A percentile compares a stretch with the other conserved stretches of the same genome.
Evolutionary conservation across 176 grass and related monocot genomes (phyloP).

Genomic region (Panicum miliaceum): DNA sequence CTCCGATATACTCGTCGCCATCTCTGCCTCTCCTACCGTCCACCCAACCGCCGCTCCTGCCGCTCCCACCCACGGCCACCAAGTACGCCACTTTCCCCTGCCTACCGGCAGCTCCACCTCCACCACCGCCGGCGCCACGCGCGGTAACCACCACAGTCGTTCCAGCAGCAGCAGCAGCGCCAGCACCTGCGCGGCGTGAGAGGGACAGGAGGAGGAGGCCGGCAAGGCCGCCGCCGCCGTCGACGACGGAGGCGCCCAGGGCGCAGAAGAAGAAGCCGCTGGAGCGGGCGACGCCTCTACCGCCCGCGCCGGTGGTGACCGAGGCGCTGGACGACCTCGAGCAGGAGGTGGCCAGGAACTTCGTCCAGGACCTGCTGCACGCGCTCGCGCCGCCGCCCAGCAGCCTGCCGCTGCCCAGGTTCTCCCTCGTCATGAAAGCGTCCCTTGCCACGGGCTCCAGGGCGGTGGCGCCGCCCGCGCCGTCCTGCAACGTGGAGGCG

Average conservation of each 20-base stretch:
- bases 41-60: slow-evolving; percentile 66
- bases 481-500: slow-evolving; percentile 52
- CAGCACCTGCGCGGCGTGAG: background rate
- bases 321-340: slow-evolving; percentile 63
- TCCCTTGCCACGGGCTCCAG: background rate
- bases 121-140: background rate
- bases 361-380: slow-evolving; percentile 57
- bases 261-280: slow-evolving; percentile 52
- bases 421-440: slow-evolving; percentile 47
- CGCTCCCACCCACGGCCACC: slow-evolving; percentile 52
- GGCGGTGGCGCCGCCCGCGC: background rate
- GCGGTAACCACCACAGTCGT: background rate
- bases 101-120: background rate
- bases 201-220: slow-evolving; percentile 51
- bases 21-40: slow-evolving; percentile 58
- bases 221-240: slow-evolving; percentile 27
- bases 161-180: background rate
- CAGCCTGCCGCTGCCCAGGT: slow-evolving; percentile 72
- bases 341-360: slow-evolving; percentile 52
- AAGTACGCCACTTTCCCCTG: slow-evolving; percentile 42
- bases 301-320: slow-evolving; percentile 33
- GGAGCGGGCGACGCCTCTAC: slow-evolving; percentile 59
- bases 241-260: background rate
- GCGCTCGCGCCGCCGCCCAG: slow-evolving; percentile 64
- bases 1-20: slow-evolving; percentile 42